Evolutionary conservation across 2,329 filamentous ascomycete species (phyloP), one percentile per base, ranked within the genome.

Genomic region (Juglanconis oblonga): DNA sequence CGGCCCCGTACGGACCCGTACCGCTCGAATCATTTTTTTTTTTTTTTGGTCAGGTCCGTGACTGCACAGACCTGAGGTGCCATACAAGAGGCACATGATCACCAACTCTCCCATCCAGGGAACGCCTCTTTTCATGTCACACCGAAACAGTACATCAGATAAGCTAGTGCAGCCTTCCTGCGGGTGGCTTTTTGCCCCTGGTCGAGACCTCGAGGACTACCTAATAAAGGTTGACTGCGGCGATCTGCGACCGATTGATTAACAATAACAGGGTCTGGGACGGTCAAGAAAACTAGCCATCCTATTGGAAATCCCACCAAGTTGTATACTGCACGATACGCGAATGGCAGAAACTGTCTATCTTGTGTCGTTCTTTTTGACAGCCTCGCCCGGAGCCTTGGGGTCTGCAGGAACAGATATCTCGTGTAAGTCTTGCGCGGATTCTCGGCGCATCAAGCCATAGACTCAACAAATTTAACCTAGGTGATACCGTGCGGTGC

Each of bases 141-240:
- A 52, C 45, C 40, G 35, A 52, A 42, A 17, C 31, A 35, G 32
- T 56, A 51, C 32, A 52, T 35, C 53, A 60, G 49, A 57, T 45
- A 53, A 33, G 40, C 48, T 57, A 52, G 38, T 50, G 49, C 58
- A 49, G n/a, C 53, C 42, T 42, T 36, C 24, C 36, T 38, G 17
- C 17, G 14, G 35, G 50, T 38, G n/a, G 5, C 31, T 29, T 17
- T 17, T 38, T 17, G 8, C 9, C 7, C 10, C 35, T 10, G 13
- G 36, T 53, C 51, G 51, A 53, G 36, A 36, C 36, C 36, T 5
- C 5, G n/a, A 8, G 9, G 36, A 29, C n/a, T 29, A 42, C 38
- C 38, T 2, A 13, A 24, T 2, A 13, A 24, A 24, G 2, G 2
- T 24, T 24, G 24, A 24, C 24, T 24, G 24, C 24, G 24, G 24